Base-by-base conservation (phyloP, 805 yeast species). In the Candida boidinii region DNA sequence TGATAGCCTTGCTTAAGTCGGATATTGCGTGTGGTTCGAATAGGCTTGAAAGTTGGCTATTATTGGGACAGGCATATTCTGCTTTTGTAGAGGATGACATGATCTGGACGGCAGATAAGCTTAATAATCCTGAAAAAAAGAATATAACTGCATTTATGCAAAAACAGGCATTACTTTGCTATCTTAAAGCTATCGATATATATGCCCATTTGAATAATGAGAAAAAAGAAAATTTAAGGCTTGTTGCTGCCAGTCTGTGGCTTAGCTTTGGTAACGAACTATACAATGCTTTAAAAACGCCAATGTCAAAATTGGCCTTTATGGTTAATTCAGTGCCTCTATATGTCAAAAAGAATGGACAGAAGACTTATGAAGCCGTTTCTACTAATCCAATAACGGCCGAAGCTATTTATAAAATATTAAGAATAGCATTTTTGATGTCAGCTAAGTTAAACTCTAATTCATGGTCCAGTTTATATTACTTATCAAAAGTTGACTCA, bases 71-170 rank as follows among this genome's bases (percentile, higher is more conserved):
- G 48, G 77, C 90, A 0, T 87, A 70, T 44, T 78, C 87, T 0
- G 76, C 65, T 36, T 59, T 83, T 26, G 94, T 81, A 0, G 96
- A 90, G 42, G 95, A 87, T 52, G 95, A 85, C 41, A 56, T 92
- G 35, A 75, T 84, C n/a, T 86, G 95, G 94, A 82, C 90, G 1
- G 77, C 95, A 0, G 96, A 88, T 45, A 82, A 82, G 46, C 56
- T 86, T 23, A 78, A 78, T 32, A 64, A 70, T 1, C 48, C 64
- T 1, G 92, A 81, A 5, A 66, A 76, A 39, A 79, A 79, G 46
- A 57, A 58, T 4, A 52, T 58, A 0, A 79, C 86, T 0, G 85
- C 87, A 0, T 55, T 66, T 5, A 49, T 72, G 3, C 95, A 86
- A 52, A 66, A 80, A 37, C 79, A 70, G 45, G 66, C 95, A 0